phyloP scores from a whole-genome alignment of 768 basidiomycete genomes.

The Podaxis rugospora region DNA sequence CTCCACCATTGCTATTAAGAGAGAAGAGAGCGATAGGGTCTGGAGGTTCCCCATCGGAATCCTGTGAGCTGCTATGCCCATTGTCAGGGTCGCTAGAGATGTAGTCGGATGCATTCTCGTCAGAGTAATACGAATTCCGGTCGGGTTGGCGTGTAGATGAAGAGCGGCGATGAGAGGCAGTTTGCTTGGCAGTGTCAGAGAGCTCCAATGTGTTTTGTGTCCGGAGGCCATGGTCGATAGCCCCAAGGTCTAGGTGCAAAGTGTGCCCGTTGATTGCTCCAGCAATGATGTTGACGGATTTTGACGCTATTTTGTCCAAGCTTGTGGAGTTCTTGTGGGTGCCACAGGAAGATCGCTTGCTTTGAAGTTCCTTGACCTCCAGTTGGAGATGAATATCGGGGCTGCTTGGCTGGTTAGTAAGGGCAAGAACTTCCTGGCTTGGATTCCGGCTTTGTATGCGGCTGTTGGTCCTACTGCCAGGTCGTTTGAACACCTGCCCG shows the following conservation, averaged over 20 bases:
- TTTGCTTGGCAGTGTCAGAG: neutral
- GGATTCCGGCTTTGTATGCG: constrained; percentile 24
- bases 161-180: neutral
- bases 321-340: neutral
- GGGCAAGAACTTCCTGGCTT: constrained; percentile 20
- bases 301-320: neutral
- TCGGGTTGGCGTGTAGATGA: neutral
- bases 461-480: constrained; percentile 36
- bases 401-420: neutral
- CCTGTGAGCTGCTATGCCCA: neutral
- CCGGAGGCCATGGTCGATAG: neutral
- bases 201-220: neutral
- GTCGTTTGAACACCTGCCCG: constrained; percentile 66
- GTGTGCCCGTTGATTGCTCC: neutral
- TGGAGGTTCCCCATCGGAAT: neutral
- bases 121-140: neutral
- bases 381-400: neutral
- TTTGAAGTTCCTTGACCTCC: neutral
- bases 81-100: neutral
- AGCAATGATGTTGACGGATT: neutral
- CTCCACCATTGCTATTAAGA: neutral
- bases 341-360: neutral
- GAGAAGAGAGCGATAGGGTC: neutral
- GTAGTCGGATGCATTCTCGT: neutral
- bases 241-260: neutral